Evolutionary conservation across 305 asterid species (phyloP), one percentile per base, ranked within the genome.

Genomic region (Solanum chacoense): DNA sequence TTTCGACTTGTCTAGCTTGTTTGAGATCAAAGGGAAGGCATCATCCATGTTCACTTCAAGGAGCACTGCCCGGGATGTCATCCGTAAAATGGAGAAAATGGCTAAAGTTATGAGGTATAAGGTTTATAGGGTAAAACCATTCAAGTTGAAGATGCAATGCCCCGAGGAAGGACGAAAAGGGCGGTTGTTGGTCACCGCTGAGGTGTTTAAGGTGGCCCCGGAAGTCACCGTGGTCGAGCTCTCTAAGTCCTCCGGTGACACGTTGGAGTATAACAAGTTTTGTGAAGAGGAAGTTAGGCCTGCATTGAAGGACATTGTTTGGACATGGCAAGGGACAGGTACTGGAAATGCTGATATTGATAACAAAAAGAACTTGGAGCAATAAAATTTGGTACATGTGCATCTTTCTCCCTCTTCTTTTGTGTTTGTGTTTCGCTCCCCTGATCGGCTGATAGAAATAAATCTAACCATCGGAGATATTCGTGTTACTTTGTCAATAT

Each of bases 201-300:
- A 91, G 93, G 93, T 93, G 87, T 93, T 91, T 88, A 91, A 93
- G 90, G 94, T 93, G 90, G 94, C 94, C 6, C 94, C 93, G 84
- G 93, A 90, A 90, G 95, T 94, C 22, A 90, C 94, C 1, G 93
- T 94, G n/a, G 97, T 94, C 13, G 96, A 94, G 93, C 90, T 93
- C 63, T 93, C 95, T 0, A 94, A 94, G 83, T 87, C 88, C 55
- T 91, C 94, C 24, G 97, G 97, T 0, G 97, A 93, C 88, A 93
- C 97, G 4, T 85, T 93, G 89, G 97, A 94, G 86, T 93, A 92
- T 63, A 91, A 88, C 37, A 91, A 90, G 92, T 93, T 94, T 80
- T 90, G 94, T 38, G 97, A 93, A 35, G 93, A 93, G 83, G 95
- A 90, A 8, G 85, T 92, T 35, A 88, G 97, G 78, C 96, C 96